Evolutionary conservation across 495 filamentous ascomycete genomes (phyloP).

Genomic region (Filosporella fistucella): DNA sequence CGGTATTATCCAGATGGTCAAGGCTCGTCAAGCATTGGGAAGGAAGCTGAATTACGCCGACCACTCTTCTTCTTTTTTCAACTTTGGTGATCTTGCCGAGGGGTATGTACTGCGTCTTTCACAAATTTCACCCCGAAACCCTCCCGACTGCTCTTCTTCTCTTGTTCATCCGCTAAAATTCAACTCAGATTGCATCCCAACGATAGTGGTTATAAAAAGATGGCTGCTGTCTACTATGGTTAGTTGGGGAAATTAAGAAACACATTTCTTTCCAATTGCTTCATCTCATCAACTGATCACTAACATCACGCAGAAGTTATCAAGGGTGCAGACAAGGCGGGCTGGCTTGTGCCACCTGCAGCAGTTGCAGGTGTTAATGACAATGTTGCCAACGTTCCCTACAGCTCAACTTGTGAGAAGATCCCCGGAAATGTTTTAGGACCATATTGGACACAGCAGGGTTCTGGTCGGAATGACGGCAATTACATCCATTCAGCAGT

Average conservation of each 20-base stretch:
- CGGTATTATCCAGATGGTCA: background rate
- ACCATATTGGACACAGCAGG: background rate
- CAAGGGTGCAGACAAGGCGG: too few species aligned
- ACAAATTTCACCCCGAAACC: too few species aligned
- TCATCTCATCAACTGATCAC: too few species aligned
- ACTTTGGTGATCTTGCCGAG: background rate
- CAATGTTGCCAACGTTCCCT: background rate
- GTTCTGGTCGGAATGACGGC: background rate
- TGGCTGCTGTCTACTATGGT: conserved; percentile 46
- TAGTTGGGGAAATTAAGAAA: too few species aligned
- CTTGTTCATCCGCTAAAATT: too few species aligned
- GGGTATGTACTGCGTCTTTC: too few species aligned
- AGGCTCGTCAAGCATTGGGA: background rate
- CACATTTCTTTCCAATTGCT: too few species aligned
- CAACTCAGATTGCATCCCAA: conserved; percentile 42
- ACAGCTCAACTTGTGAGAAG: background rate
- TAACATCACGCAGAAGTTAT: too few species aligned
- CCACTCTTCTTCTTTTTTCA: background rate
- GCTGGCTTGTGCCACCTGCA: background rate
- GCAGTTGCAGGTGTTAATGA: background rate
- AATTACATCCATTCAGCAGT: background rate
- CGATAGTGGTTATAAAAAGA: conserved; percentile 44
- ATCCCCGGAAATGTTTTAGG: background rate
- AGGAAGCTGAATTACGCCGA: conserved; percentile 2
- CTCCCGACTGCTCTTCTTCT: too few species aligned